Conservation (phyloP, 1,139 yeast species). For the Kodamaea sp. region DNA sequence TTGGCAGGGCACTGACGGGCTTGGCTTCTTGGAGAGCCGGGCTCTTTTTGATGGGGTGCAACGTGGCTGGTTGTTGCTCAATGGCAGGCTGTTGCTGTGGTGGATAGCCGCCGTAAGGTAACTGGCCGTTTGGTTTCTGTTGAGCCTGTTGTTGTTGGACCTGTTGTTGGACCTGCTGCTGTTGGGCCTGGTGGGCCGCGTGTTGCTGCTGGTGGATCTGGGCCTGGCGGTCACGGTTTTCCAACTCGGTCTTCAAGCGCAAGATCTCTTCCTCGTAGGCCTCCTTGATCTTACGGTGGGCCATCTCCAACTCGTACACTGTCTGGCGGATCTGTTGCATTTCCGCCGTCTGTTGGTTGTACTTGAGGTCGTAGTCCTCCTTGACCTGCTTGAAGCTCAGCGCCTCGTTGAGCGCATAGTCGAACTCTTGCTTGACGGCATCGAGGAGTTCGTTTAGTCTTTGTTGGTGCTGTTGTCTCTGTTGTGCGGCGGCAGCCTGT, state of each 20-base stretch:
- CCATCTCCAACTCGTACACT: conserved; percentile 90
- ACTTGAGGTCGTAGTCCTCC: conserved; percentile 89
- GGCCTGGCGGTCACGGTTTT: conserved; percentile 64
- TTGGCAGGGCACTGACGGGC: conserved; percentile 4
- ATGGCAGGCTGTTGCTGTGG: conserved; percentile 19
- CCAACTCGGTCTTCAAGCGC: conserved; percentile 83
- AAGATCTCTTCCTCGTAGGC: conserved; percentile 92
- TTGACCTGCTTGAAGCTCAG: conserved; percentile 85
- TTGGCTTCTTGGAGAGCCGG: conserved; percentile 16
- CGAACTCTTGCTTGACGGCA: conserved; percentile 90
- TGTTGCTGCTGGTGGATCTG: conserved; percentile 35
- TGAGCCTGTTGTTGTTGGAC: conserved; percentile 17
- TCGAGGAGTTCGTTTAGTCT: conserved; percentile 78
- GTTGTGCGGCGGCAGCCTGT: conserved; percentile 22
- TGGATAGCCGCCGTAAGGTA: conserved; percentile 15
- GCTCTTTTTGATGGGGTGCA: conserved; percentile 17
- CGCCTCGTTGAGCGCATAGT: conserved; percentile 83
- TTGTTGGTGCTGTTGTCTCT: conserved; percentile 52
- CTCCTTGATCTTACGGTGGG: conserved; percentile 93
- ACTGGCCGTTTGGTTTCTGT: conserved; percentile 15
- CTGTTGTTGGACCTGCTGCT: conserved; percentile 24
- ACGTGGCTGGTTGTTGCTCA: conserved; percentile 13
- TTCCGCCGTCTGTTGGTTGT: conserved; percentile 90
- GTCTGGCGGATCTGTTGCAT: conserved; percentile 94
- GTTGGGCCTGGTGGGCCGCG: conserved; percentile 17